Percentiles rank a stretch among this genome's conserved stretches.
phyloP scores from a whole-genome alignment of 2,329 filamentous ascomycete genomes.

The Ophiostoma populinum region DNA sequence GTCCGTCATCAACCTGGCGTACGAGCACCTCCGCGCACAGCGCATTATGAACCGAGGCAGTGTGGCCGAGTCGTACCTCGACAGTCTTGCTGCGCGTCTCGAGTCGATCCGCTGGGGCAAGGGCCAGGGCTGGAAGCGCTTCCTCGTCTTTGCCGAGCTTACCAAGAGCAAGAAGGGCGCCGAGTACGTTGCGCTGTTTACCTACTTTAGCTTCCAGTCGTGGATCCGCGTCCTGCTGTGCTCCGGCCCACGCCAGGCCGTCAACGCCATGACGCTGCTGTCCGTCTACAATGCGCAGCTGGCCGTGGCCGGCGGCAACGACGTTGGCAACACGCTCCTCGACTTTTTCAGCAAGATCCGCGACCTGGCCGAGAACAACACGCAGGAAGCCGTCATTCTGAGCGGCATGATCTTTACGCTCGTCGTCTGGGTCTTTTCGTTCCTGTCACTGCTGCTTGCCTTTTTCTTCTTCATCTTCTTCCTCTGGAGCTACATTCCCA shows the following conservation, averaged over 20 bases:
- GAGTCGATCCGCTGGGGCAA: conserved; percentile 63
- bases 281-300: conserved; percentile 66
- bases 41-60: conserved; percentile 71
- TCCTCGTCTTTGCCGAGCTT: conserved; percentile 79
- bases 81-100: conserved; percentile 68
- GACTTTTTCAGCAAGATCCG: conserved; percentile 76
- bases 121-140: conserved; percentile 70
- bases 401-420: conserved; percentile 87
- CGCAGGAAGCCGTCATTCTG: conserved; percentile 65
- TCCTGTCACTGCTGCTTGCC: conserved; percentile 57
- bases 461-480: conserved; percentile 72
- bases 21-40: conserved; percentile 63
- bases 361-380: conserved; percentile 53
- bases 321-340: conserved; percentile 44
- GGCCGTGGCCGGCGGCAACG: conserved; percentile 34
- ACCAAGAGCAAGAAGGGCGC: conserved; percentile 83
- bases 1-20: conserved; percentile 66
- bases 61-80: conserved; percentile 81
- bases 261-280: conserved; percentile 80
- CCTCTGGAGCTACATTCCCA: conserved; percentile 81
- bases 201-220: conserved; percentile 63
- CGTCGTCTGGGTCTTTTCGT: conserved; percentile 72
- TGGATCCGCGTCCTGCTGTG: conserved; percentile 83
- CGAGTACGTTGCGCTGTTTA: conserved; percentile 80
- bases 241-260: conserved; percentile 76